Conservation (phyloP, 164 flowering plant species). For the Magnolia sinica region DNA sequence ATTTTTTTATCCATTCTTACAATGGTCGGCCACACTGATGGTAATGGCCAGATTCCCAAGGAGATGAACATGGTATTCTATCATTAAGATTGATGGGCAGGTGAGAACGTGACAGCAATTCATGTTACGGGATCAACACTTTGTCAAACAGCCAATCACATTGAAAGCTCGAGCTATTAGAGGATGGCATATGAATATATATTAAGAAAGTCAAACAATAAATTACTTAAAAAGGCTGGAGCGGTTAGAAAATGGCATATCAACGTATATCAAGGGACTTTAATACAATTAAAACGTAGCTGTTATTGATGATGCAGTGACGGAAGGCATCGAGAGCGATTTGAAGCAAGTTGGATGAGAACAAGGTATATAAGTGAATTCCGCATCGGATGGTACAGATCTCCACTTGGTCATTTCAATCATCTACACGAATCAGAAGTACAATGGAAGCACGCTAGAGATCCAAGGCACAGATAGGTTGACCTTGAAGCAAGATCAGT, state of each 20-base stretch:
- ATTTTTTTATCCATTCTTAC: no score
- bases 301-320: slow-evolving; percentile 8
- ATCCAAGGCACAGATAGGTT: slow-evolving; percentile 10
- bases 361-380: slow-evolving; percentile 7
- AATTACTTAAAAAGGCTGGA: no score
- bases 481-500: slow-evolving; percentile 4
- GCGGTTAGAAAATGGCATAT: no score
- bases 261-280: no score
- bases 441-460: slow-evolving; percentile 18
- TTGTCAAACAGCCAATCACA: not conserved
- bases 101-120: slow-evolving; percentile 2
- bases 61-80: slow-evolving; percentile 10
- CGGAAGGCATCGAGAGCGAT: slow-evolving; percentile 6
- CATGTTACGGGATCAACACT: not conserved
- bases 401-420: slow-evolving; percentile 5
- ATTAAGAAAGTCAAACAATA: no score
- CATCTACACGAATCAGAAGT: slow-evolving; percentile 1
- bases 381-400: not conserved
- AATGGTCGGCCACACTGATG: not conserved
- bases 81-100: slow-evolving; percentile 5
- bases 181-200: no score
- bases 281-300: no score
- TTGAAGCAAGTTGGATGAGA: slow-evolving; percentile 14
- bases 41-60: not conserved
- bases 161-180: no score